A percentile compares a stretch with the other conserved stretches of the same genome.
Evolutionary conservation across 2,329 filamentous ascomycete genomes (phyloP).

Genomic region (Colletotrichum agaves): DNA sequence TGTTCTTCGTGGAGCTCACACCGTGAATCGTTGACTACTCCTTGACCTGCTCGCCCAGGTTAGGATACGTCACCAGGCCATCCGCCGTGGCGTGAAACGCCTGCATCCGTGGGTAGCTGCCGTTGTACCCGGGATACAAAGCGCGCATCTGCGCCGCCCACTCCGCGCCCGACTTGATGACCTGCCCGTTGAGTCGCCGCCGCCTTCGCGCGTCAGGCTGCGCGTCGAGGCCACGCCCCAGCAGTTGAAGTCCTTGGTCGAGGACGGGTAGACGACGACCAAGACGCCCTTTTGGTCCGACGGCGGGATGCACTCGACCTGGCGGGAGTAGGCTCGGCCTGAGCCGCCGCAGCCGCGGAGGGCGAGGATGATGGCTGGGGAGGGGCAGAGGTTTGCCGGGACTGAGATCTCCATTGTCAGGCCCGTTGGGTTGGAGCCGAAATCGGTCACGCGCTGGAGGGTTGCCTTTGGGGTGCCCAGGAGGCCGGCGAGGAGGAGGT

Average conservation of each 20-base stretch:
- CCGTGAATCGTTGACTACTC: slow-evolving; percentile 39
- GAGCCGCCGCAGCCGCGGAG: slow-evolving; percentile 38
- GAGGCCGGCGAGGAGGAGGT: slow-evolving; percentile 1
- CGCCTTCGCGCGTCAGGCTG: slow-evolving; percentile 58
- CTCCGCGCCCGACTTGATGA: slow-evolving; percentile 50
- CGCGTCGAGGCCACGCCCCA: slow-evolving; percentile 60
- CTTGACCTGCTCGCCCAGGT: slow-evolving; percentile 39
- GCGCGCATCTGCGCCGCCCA: slow-evolving; percentile 56
- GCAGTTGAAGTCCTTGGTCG: slow-evolving; percentile 47
- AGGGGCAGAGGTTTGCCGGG: slow-evolving; percentile 19
- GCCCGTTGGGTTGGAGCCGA: slow-evolving; percentile 35
- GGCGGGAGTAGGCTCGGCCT: slow-evolving; percentile 22
- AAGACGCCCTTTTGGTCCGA: slow-evolving; percentile 57
- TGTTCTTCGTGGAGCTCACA: slow-evolving; percentile 41
- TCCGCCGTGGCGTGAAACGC: slow-evolving; percentile 48
- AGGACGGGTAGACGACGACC: slow-evolving; percentile 50
- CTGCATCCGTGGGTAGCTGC: slow-evolving; percentile 45
- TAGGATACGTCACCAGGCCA: slow-evolving; percentile 49
- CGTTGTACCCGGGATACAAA: slow-evolving; percentile 47
- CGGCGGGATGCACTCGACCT: slow-evolving; percentile 26
- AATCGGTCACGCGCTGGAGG: slow-evolving; percentile 29
- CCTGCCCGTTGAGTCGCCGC: slow-evolving; percentile 56
- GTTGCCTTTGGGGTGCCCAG: not conserved
- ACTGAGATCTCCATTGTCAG: slow-evolving; percentile 36
- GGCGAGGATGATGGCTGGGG: slow-evolving; percentile 33